A percentile compares a stretch with the other conserved stretches of the same genome.
Evolutionary conservation across 2,329 filamentous ascomycete species (phyloP).

Genomic region (Ophiognomonia clavigignenti-juglandacearum): DNA sequence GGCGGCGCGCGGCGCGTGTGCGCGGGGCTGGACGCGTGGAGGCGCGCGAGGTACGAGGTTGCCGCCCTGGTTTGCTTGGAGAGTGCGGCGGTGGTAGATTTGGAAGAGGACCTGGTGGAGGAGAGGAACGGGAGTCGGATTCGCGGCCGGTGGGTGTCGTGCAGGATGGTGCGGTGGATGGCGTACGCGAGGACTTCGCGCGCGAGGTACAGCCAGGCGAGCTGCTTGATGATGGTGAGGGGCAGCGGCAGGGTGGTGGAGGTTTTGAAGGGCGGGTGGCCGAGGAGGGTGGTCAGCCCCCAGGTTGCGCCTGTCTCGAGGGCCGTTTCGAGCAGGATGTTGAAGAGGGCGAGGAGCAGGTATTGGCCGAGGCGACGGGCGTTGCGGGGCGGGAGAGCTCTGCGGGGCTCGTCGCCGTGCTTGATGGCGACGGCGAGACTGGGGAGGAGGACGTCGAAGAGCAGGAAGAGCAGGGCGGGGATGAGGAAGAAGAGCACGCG

Average conservation of each 20-base stretch:
- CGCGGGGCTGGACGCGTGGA: slow-evolving; percentile 40
- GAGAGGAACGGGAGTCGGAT: slow-evolving; percentile 19
- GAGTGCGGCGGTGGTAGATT: too few species aligned
- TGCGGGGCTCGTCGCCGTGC: slow-evolving; percentile 51
- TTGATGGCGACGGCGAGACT: slow-evolving; percentile 67
- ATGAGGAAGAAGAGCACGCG: slow-evolving; percentile 67
- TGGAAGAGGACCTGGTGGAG: too few species aligned
- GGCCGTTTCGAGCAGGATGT: slow-evolving; percentile 38
- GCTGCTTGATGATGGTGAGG: slow-evolving; percentile 48
- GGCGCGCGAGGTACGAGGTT: slow-evolving; percentile 30
- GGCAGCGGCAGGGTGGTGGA: slow-evolving; percentile 46
- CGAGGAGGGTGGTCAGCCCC: slow-evolving; percentile 28
- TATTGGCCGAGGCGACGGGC: slow-evolving; percentile 28
- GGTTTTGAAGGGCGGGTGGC: slow-evolving; percentile 40
- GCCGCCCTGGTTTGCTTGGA: slow-evolving; percentile 10
- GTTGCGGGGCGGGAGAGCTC: slow-evolving; percentile 43
- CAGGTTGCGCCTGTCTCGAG: slow-evolving; percentile 38
- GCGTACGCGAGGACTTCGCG: slow-evolving; percentile 65
- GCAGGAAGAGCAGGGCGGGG: slow-evolving; percentile 67
- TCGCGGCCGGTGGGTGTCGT: slow-evolving; percentile 33
- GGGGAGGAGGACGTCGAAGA: slow-evolving; percentile 68
- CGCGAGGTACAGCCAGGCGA: slow-evolving; percentile 35
- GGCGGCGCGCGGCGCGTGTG: slow-evolving; percentile 52
- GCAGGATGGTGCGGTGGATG: slow-evolving; percentile 68
- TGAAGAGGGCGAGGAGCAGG: slow-evolving; percentile 34